Evolutionary conservation across 2,329 filamentous ascomycete genomes (phyloP).

Genomic region (Helotiales sp.): DNA sequence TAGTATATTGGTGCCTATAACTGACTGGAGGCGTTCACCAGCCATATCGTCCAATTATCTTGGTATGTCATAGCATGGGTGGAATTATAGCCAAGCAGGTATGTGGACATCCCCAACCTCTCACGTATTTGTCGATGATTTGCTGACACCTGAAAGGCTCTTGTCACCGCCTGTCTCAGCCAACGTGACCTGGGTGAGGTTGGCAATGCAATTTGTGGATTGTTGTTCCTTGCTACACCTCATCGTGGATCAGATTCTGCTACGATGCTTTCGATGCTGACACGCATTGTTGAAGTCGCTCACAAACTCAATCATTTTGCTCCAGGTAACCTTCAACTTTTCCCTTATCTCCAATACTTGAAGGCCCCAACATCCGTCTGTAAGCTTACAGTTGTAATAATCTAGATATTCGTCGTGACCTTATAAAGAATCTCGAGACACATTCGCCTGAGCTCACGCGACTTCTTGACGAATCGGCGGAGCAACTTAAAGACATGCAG

Average conservation of each 20-base stretch:
- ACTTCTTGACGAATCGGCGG: background rate
- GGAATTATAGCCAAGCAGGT: background rate
- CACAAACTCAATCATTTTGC: background rate
- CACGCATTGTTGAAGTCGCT: background rate
- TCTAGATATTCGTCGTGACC: background rate
- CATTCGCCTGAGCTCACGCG: background rate
- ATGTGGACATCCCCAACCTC: background rate
- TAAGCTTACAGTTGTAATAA: background rate
- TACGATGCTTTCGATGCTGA: background rate
- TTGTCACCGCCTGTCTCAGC: background rate
- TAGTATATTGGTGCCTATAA: too few relatives aligned
- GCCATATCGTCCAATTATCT: background rate
- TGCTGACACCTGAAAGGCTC: background rate
- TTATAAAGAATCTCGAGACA: background rate
- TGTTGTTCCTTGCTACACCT: background rate
- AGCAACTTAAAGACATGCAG: background rate
- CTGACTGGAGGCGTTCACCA: too few relatives aligned
- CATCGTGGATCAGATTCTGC: background rate
- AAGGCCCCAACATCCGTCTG: background rate
- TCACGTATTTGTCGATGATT: background rate
- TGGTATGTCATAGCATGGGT: background rate
- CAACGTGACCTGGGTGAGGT: background rate
- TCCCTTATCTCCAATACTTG: background rate
- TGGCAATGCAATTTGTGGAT: background rate
- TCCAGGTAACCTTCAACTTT: background rate